phyloP scores from a whole-genome alignment of 2,329 filamentous ascomycete species.

The Tolypocladium amazonense region DNA sequence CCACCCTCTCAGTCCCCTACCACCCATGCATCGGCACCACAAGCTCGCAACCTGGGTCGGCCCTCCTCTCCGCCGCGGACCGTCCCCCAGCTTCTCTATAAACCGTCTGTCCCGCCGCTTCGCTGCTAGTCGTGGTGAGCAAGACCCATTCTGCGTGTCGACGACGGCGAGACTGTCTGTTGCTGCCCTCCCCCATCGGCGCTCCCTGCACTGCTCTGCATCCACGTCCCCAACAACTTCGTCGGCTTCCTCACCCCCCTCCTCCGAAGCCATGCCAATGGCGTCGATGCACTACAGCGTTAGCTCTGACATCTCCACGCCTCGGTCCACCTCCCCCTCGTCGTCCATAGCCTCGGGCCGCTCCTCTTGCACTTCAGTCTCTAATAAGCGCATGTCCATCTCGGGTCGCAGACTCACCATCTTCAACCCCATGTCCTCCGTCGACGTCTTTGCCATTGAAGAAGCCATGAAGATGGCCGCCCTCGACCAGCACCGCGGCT shows the following conservation, averaged over 20 bases:
- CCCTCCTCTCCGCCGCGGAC: slow-evolving; percentile 7
- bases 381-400: slow-evolving; percentile 40
- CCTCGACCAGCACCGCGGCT: slow-evolving; percentile 50
- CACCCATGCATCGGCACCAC: slow-evolving; percentile 9
- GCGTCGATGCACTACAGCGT: slow-evolving; percentile 30
- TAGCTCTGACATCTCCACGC: slow-evolving; percentile 41
- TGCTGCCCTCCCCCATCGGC: background rate
- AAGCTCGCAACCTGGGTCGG: slow-evolving; percentile 6
- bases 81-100: slow-evolving; percentile 8
- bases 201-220: background rate
- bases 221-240: slow-evolving; percentile 3
- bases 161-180: background rate
- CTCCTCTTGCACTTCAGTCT: slow-evolving; percentile 39
- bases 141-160: background rate
- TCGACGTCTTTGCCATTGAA: slow-evolving; percentile 47
- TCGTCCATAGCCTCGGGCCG: slow-evolving; percentile 35
- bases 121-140: slow-evolving; percentile 1
- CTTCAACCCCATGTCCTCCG: slow-evolving; percentile 44
- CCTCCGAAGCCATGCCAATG: slow-evolving; percentile 13
- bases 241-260: slow-evolving; percentile 5
- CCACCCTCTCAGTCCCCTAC: slow-evolving; percentile 2
- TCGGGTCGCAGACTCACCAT: slow-evolving; percentile 39
- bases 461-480: slow-evolving; percentile 49
- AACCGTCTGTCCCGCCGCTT: slow-evolving; percentile 4
- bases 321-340: slow-evolving; percentile 42